Base-by-base conservation (phyloP, 139 green algal species). In the Diplosphaera chodatii region DNA sequence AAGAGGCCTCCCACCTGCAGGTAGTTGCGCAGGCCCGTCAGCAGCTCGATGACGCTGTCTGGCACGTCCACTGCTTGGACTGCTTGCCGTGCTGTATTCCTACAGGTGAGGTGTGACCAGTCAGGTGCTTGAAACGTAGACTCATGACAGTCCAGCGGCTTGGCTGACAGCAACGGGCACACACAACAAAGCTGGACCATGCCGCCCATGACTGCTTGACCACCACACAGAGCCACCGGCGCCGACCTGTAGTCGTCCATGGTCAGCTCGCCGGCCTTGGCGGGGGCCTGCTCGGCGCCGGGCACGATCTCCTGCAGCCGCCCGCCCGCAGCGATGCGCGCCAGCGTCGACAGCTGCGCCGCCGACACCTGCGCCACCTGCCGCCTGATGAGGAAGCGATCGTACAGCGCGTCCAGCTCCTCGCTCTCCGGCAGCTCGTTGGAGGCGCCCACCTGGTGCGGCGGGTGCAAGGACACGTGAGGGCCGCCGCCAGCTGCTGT, bases 391-490 rank as follows among this genome's bases (percentile, higher is more conserved):
- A 98, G 85, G 82, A 98, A 98, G 37, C 94, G 84, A 69, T 98
- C 94, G 72, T 96, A 98, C 69, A 98, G 80, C 1, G 94, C 94
- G 67, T 98, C 91, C 67, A 98, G 82, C 84, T 98, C 93, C 82
- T 98, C 93, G 55, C 76, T 89, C 77, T 98, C 93, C 10, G 93
- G 93, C 78, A 98, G 86, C 84, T 98, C 93, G 78, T 98, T 98
- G 56, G 84, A 93, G n/a, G 93, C 93, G 40, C 90, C 93, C 29
- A 97, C 89, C 76, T 94, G 79, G 10, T 6, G 37, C n/a, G n/a
- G n/a, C n/a, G n/a, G n/a, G n/a, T n/a, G n/a, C n/a, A n/a, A n/a
- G n/a, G n/a, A n/a, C n/a, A n/a, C n/a, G n/a, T n/a, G n/a, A n/a
- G n/a, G n/a, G n/a, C n/a, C n/a, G n/a, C n/a, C n/a, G n/a, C n/a